phyloP scores from a whole-genome alignment of 2,329 filamentous ascomycete species.

The Thermothelomyces thermophilus region DNA sequence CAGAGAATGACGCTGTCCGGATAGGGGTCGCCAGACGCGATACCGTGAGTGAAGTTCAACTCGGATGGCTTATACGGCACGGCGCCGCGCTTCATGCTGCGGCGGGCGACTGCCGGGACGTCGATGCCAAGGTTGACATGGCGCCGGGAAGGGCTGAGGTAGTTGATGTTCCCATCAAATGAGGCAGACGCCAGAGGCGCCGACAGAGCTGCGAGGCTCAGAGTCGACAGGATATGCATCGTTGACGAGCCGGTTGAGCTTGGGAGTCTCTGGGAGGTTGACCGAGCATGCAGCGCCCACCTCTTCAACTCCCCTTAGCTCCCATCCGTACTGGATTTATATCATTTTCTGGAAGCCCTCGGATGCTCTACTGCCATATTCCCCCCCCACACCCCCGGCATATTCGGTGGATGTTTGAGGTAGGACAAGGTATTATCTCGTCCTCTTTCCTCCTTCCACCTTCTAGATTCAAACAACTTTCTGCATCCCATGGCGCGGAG shows the following conservation, averaged over 20 bases:
- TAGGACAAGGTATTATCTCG: neutral
- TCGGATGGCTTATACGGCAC: constrained; percentile 11
- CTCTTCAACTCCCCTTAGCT: neutral
- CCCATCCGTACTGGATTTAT: neutral
- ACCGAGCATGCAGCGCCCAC: neutral
- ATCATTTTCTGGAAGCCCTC: neutral
- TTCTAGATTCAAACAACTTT: neutral
- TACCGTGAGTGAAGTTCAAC: constrained; percentile 52
- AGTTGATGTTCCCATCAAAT: constrained; percentile 45
- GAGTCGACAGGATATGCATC: constrained; percentile 1
- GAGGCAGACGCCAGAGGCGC: constrained; percentile 9
- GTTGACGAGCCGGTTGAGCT: neutral
- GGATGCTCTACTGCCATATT: neutral
- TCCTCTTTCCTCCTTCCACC: neutral
- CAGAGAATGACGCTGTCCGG: constrained; percentile 50
- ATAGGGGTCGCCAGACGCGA: constrained; percentile 41
- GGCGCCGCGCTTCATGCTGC: constrained; percentile 13
- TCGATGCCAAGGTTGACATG: constrained; percentile 52
- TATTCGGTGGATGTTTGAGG: neutral
- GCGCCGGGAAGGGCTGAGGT: constrained; percentile 50
- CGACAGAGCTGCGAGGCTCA: constrained; percentile 6
- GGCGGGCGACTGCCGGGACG: constrained; percentile 31
- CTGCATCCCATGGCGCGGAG: neutral
- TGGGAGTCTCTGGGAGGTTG: neutral
- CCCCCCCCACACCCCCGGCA: neutral